These are phyloP conservation scores for Fagus crenata DNA, from an alignment of 306 rosid genomes.

Conservation along the genomic window DNA sequence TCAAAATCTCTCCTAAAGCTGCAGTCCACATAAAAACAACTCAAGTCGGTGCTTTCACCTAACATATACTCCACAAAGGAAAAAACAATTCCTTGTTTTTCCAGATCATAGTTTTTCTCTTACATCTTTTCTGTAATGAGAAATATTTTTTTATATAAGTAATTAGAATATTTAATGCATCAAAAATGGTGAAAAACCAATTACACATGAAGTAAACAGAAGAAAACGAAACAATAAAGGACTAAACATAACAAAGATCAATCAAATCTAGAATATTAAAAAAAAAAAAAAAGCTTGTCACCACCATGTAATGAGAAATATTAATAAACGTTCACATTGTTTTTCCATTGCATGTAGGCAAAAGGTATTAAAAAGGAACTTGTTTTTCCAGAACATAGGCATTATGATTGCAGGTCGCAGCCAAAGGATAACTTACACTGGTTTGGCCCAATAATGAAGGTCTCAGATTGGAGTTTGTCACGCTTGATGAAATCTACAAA, in stretches of 20 bases:
- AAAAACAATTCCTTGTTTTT: too few species aligned
- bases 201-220: too few species aligned
- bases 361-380: neutral
- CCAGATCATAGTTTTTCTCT: too few species aligned
- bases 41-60: too few species aligned
- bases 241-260: too few species aligned
- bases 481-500: conserved; percentile 51
- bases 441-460: conserved; percentile 54
- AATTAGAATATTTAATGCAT: too few species aligned
- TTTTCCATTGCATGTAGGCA: neutral
- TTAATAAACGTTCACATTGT: neutral
- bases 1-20: too few species aligned
- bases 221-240: too few species aligned
- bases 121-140: neutral
- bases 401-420: conserved; percentile 7
- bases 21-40: too few species aligned
- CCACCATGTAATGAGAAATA: neutral
- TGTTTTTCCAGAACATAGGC: neutral
- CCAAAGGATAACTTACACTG: conserved; percentile 47
- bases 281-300: too few species aligned
- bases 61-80: too few species aligned
- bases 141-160: neutral
- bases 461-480: conserved; percentile 51
- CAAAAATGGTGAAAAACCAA: too few species aligned
- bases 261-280: neutral